Conservation (phyloP, 306 rosid species). For the Senna tora region DNA sequence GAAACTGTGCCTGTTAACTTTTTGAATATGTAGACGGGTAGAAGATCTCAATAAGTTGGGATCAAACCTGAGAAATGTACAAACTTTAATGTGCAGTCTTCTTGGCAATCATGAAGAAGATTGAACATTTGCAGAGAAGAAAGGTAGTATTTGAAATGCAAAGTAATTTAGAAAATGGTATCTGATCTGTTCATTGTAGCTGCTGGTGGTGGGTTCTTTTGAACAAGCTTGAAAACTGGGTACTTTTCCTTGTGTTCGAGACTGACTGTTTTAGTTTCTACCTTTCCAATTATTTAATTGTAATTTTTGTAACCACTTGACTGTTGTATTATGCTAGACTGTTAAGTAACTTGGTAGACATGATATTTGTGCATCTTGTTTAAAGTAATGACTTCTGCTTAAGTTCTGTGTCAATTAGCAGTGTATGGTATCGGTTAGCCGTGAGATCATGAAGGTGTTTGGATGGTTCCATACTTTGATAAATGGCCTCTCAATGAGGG, state of each 20-base stretch:
- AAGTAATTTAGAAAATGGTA: slow-evolving; percentile 22
- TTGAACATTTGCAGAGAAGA: slow-evolving; percentile 4
- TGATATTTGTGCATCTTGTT: not conserved
- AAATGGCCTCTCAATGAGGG: slow-evolving; percentile 15
- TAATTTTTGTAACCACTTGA: not conserved
- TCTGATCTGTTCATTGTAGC: slow-evolving; percentile 4
- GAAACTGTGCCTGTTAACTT: not conserved
- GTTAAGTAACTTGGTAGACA: not conserved
- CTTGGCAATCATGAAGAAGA: slow-evolving; percentile 13
- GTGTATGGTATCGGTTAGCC: slow-evolving; percentile 17
- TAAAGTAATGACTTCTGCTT: not conserved
- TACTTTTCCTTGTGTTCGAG: slow-evolving; percentile 12
- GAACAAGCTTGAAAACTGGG: slow-evolving; percentile 11
- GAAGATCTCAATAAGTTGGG: not conserved
- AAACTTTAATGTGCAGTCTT: not conserved
- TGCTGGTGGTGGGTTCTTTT: slow-evolving; percentile 20
- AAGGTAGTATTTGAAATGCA: not conserved
- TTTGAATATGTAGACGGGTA: not conserved
- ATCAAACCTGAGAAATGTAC: slow-evolving; percentile 20
- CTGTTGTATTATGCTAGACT: not conserved
- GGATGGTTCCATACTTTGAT: slow-evolving; percentile 24
- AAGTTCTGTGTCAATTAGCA: not conserved
- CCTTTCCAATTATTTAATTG: slow-evolving; percentile 1
- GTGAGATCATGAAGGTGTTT: slow-evolving; percentile 15
- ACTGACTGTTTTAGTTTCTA: not conserved